These are phyloP conservation scores for Fusarium sp. DNA, from an alignment of 2,329 filamentous ascomycete genomes.

Conservation along the genomic window DNA sequence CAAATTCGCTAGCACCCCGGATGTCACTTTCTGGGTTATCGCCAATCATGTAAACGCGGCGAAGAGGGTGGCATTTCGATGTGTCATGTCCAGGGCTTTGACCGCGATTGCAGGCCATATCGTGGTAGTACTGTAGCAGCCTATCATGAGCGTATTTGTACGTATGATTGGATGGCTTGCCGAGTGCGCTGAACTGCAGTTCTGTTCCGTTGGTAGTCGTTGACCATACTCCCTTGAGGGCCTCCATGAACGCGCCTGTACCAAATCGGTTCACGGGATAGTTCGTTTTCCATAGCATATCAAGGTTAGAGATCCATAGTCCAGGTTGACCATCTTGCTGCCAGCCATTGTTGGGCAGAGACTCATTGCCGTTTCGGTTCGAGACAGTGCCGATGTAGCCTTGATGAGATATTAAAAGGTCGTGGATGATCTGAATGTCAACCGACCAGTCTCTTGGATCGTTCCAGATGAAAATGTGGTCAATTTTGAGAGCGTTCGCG, in stretches of 20 bases:
- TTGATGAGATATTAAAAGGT: slow-evolving; percentile 80
- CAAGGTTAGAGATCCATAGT: slow-evolving; percentile 89
- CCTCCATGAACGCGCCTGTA: slow-evolving; percentile 89
- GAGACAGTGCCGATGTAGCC: slow-evolving; percentile 87
- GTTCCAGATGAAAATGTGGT: slow-evolving; percentile 93
- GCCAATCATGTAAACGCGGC: slow-evolving; percentile 92
- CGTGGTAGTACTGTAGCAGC: slow-evolving; percentile 62
- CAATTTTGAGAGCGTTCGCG: slow-evolving; percentile 73
- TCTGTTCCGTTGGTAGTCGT: slow-evolving; percentile 72
- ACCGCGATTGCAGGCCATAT: slow-evolving; percentile 37
- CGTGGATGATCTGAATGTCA: slow-evolving; percentile 84
- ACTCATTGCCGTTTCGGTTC: slow-evolving; percentile 70
- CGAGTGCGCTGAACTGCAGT: slow-evolving; percentile 74
- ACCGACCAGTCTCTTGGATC: slow-evolving; percentile 97
- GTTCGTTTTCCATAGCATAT: slow-evolving; percentile 87
- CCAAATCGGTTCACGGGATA: slow-evolving; percentile 89
- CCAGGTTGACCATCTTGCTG: slow-evolving; percentile 82
- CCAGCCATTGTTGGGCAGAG: slow-evolving; percentile 79
- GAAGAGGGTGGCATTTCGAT: slow-evolving; percentile 61
- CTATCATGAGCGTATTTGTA: slow-evolving; percentile 84
- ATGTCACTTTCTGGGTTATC: slow-evolving; percentile 93
- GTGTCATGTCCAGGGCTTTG: slow-evolving; percentile 16
- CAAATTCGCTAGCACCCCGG: slow-evolving; percentile 81
- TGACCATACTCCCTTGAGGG: slow-evolving; percentile 82
- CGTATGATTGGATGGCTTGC: slow-evolving; percentile 82